Base-by-base conservation (phyloP, 2,329 filamentous ascomycete genomes). In the Fusarium globosum region DNA sequence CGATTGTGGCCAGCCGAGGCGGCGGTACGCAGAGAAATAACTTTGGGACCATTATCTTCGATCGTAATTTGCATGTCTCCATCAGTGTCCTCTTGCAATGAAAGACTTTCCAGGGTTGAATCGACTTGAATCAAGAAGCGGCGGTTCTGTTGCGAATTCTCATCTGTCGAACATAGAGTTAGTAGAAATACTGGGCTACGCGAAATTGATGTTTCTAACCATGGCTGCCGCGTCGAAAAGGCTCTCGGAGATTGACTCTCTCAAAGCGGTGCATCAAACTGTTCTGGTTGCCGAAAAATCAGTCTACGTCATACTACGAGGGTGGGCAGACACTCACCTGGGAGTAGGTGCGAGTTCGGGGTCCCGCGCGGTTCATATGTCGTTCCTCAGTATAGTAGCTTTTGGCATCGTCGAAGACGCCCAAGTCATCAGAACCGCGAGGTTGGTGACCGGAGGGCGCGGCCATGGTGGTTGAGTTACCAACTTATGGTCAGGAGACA, bases 41-140 rank as follows among this genome's bases (percentile, higher is more conserved):
- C 92, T 88, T 98, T 99, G 56, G 96, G 96, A 1, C 96, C 96
- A 73, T 90, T 89, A 83, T 99, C 96, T 80, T 98, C 96, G 77
- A 98, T 97, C 36, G 96, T 99, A 81, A 99, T 99, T 82, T 98
- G 95, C 87, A 94, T 94, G 82, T 99, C 98, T 64, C 90, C 87
- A 83, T 99, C 95, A 36, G 95, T 97, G 80, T 99, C 96, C 82
- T 99, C 96, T 75, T 96, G 93, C 42, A 90, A 90, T 70, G 94
- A 87, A 49, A 99, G 87, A 67, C 89, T 92, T 79, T 95, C 88
- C 65, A 97, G 88, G 2, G 95, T 98, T 28, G 90, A 86, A 55
- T 97, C 93, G 78, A 98, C 95, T 77, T 96, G 90, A 81, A 98
- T 91, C 42, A 97, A 88, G 82, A 97, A 97, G 76, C 92, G 92